phyloP scores from a whole-genome alignment of 345 rosid genomes.

The Draba incana region DNA sequence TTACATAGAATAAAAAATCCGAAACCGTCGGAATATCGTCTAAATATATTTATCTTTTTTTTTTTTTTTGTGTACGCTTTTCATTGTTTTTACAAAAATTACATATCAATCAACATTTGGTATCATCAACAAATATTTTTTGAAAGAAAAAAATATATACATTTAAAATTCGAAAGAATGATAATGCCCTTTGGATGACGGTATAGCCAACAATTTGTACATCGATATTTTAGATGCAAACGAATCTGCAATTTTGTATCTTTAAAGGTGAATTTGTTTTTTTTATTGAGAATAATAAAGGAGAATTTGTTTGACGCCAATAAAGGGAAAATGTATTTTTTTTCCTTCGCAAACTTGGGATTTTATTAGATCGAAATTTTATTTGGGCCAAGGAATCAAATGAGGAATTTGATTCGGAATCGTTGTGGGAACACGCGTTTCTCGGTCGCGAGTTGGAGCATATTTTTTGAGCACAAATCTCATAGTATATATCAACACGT shows the following conservation, averaged over 20 bases:
- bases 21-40: too few species aligned
- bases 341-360: background rate
- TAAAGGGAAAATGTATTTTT: background rate
- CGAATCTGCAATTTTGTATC: conserved; percentile 22
- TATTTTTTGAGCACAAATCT: too few species aligned
- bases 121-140: too few species aligned
- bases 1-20: too few species aligned
- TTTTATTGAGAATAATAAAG: background rate
- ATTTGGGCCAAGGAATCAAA: conserved; percentile 15
- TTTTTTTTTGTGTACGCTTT: too few species aligned
- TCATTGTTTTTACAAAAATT: too few species aligned
- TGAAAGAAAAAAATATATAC: background rate
- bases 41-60: too few species aligned
- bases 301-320: conserved; percentile 12
- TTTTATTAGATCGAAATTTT: background rate
- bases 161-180: background rate
- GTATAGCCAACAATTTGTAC: conserved; percentile 19
- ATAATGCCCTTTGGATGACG: conserved; percentile 26
- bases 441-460: background rate
- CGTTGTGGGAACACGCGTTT: conserved; percentile 39
- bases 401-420: conserved; percentile 38
- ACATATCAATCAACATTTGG: too few species aligned
- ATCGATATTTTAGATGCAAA: conserved; percentile 1
- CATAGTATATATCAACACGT: too few species aligned
- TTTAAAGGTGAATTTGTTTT: conserved; percentile 3